Percentiles rank a stretch among this genome's conserved stretches.
phyloP scores from a whole-genome alignment of 768 basidiomycete genomes.

The Lentinula detonsa region DNA sequence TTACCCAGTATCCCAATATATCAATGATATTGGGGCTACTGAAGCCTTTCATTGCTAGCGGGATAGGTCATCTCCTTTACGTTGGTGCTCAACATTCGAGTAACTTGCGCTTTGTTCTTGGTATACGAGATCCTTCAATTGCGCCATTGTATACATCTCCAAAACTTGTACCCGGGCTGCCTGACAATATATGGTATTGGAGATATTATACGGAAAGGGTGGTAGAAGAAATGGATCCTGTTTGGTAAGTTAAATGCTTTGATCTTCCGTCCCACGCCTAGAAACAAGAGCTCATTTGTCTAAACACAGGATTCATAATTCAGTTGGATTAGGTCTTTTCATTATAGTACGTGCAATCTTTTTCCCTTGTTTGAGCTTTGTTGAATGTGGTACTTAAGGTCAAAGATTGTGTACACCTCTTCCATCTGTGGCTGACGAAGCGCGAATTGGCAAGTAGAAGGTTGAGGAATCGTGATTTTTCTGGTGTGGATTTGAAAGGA shows the following conservation, averaged over 20 bases:
- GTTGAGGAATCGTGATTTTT: slow-evolving; percentile 43
- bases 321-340: slow-evolving; percentile 4
- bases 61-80: slow-evolving; percentile 5
- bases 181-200: slow-evolving; percentile 3
- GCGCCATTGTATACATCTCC: neutral
- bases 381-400: neutral
- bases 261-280: neutral
- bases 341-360: slow-evolving; percentile 32
- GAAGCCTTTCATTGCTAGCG: slow-evolving; percentile 6
- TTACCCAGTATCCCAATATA: neutral
- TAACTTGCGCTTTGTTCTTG: neutral
- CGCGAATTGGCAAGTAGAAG: slow-evolving; percentile 40
- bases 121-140: neutral
- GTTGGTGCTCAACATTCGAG: slow-evolving; percentile 3
- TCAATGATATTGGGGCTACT: slow-evolving; percentile 1
- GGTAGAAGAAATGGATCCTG: neutral
- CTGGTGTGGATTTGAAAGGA: slow-evolving; percentile 35
- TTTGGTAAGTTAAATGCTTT: neutral
- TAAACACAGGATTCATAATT: slow-evolving; percentile 2
- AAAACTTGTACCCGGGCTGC: neutral
- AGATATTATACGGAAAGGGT: slow-evolving; percentile 2
- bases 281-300: neutral
- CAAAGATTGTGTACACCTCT: slow-evolving; percentile 37
- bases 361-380: slow-evolving; percentile 3
- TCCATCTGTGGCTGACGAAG: slow-evolving; percentile 42